Percentiles rank a stretch among this genome's conserved stretches.
phyloP scores from a whole-genome alignment of 225 moss, liverwort and hornwort species.

The Asterella californica region DNA sequence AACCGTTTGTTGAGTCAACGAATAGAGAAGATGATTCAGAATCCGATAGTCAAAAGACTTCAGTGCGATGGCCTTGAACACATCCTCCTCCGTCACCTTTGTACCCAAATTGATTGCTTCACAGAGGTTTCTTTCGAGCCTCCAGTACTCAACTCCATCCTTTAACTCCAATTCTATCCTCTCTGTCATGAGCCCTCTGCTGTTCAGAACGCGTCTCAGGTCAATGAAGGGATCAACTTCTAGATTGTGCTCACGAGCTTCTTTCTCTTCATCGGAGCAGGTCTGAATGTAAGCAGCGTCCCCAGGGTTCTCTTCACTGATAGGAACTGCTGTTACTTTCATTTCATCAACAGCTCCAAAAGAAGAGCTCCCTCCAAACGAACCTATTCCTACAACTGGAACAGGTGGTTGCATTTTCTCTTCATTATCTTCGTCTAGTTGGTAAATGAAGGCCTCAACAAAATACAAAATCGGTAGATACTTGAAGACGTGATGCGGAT shows the following conservation, averaged over 20 bases:
- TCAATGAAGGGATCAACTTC: conserved; percentile 55
- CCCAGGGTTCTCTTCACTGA: background rate
- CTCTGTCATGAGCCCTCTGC: conserved; percentile 55
- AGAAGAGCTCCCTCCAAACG: background rate
- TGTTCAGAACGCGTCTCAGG: conserved; percentile 47
- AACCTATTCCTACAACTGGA: background rate
- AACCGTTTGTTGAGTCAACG: conserved; percentile 46
- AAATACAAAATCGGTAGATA: conserved; percentile 75
- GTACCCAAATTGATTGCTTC: conserved; percentile 37
- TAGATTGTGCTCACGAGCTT: conserved; percentile 21
- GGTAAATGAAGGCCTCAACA: conserved; percentile 81
- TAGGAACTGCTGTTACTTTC: background rate
- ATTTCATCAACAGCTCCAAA: background rate
- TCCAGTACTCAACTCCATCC: conserved; percentile 86
- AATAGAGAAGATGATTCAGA: conserved; percentile 77
- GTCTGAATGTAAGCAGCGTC: conserved; percentile 15
- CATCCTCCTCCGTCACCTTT: conserved; percentile 59
- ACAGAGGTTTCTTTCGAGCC: conserved; percentile 76
- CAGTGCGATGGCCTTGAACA: conserved; percentile 60
- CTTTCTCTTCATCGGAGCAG: conserved; percentile 3
- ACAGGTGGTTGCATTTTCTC: conserved; percentile 41
- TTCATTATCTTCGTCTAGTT: conserved; percentile 90
- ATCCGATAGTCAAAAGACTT: conserved; percentile 98
- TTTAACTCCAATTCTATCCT: conserved; percentile 76
- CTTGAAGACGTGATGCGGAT: conserved; percentile 70